Conservation (phyloP, 768 basidiomycete genomes). For the Favolaschia claudopus region DNA sequence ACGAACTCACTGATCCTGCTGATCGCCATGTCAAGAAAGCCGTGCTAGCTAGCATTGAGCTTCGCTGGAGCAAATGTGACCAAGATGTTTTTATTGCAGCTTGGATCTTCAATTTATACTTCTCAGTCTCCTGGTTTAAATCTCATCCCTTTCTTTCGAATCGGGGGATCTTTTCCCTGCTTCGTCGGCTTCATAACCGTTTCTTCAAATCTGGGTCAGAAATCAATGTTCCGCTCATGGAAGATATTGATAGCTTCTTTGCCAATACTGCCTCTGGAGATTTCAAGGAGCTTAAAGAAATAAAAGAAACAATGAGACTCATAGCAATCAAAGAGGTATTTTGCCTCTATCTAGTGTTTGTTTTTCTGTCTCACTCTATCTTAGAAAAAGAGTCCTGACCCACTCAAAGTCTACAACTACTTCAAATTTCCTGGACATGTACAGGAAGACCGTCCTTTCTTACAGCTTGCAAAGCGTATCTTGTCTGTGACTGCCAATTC, state of each 20-base stretch:
- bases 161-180: constrained; percentile 19
- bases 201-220: constrained; percentile 20
- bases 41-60: constrained; percentile 30
- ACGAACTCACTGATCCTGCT: too few relatives aligned
- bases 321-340: background rate
- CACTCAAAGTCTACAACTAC: constrained; percentile 9
- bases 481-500: constrained; percentile 33
- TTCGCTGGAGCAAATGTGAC: constrained; percentile 36
- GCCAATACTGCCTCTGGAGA: too few relatives aligned
- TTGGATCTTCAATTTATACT: constrained; percentile 37
- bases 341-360: background rate
- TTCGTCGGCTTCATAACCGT: constrained; percentile 20
- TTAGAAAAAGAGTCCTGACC: constrained; percentile 7
- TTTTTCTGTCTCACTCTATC: background rate
- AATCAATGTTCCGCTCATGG: background rate
- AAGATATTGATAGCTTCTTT: constrained; percentile 9
- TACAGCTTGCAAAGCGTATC: constrained; percentile 27
- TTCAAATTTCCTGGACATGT: background rate
- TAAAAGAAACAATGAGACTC: too few relatives aligned
- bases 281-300: constrained; percentile 1
- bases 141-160: constrained; percentile 14
- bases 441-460: constrained; percentile 17
- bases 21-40: too few relatives aligned
- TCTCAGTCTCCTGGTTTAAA: constrained; percentile 24
- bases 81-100: constrained; percentile 41